Evolutionary conservation across 371 early-diverging fungal species (phyloP).

Genomic region (Rhizopus stolonifer): DNA sequence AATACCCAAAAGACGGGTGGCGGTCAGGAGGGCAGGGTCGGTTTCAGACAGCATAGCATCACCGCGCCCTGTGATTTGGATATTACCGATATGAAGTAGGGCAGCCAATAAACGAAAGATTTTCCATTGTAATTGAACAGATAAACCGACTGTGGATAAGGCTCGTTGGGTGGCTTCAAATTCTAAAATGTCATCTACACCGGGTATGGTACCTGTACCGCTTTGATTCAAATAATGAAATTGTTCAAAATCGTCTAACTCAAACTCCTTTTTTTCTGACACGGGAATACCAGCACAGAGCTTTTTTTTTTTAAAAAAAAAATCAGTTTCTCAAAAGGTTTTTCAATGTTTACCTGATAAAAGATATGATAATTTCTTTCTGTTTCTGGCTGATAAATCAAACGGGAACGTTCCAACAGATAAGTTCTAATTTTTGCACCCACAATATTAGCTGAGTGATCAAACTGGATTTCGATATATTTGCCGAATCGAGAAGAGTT

Average conservation of each 20-base stretch:
- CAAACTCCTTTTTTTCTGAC: slow-evolving; percentile 80
- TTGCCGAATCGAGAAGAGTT: slow-evolving; percentile 98
- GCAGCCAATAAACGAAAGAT: slow-evolving; percentile 88
- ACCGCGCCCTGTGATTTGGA: slow-evolving; percentile 73
- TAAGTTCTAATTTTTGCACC: slow-evolving; percentile 97
- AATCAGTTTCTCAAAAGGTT: not conserved
- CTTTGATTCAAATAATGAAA: slow-evolving; percentile 90
- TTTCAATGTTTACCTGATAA: slow-evolving; percentile 67
- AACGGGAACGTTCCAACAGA: slow-evolving; percentile 95
- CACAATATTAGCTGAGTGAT: slow-evolving; percentile 77
- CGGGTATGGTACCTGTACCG: slow-evolving; percentile 72
- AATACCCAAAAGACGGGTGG: slow-evolving; percentile 72
- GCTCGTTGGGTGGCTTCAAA: slow-evolving; percentile 87
- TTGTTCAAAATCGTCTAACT: slow-evolving; percentile 65
- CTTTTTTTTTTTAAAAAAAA: slow-evolving; percentile 33
- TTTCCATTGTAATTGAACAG: slow-evolving; percentile 82
- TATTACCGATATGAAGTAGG: slow-evolving; percentile 90
- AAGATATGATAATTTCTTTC: slow-evolving; percentile 99
- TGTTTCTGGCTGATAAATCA: slow-evolving; percentile 88
- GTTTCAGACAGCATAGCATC: slow-evolving; percentile 73
- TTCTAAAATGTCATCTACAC: slow-evolving; percentile 90
- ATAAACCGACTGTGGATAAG: slow-evolving; percentile 84
- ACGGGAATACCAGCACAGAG: slow-evolving; percentile 87
- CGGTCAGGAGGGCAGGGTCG: slow-evolving; percentile 70
- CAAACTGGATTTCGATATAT: slow-evolving; percentile 93